Evolutionary conservation across 345 rosid species (phyloP), one percentile per base, ranked within the genome.

Genomic region (Euphorbia tirucalli): DNA sequence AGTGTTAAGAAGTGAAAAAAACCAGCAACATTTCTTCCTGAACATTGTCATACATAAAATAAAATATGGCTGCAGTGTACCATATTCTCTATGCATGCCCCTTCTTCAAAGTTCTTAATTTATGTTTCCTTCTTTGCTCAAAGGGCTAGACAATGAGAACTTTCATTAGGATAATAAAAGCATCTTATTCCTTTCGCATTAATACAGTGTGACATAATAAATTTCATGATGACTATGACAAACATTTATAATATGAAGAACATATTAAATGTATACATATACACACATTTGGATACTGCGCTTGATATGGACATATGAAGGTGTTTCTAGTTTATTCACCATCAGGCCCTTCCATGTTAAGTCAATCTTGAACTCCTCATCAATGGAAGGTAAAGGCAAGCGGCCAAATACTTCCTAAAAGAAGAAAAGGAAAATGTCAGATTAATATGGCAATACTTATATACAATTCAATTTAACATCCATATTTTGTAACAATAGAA

Each of bases 301-400:
- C 76, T 85, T 88, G 75, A 94, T 94, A 80, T 90, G 97, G 73
- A 84, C 88, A 73, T 94, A 94, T 52, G 92, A 81, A 84, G 97
- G 93, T 44, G 88, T 91, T 74, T 86, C 93, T 71, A 81, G 69
- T 80, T 92, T 88, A 30, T 83, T 80, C 73, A 84, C 89, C 9
- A 65, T 73, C 77, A 79, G 70, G 55, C 75, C 87, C 74, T 86
- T 90, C 89, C 87, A 85, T 57, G 89, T 80, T 54, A 80, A 62
- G 72, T 92, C 93, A 70, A 90, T 70, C 85, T 88, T 92, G 87
- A 94, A 94, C 85, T 94, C 98, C 71, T 90, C 97, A 52, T 83
- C 88, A 67, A 74, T 82, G 76, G 87, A 90, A 30, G 98, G 97
- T 61, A 90, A 71, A 70, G 98, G 98, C 79, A 94, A 78, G 68